Evolutionary conservation across 257 asterid genomes (phyloP).

Genomic region (Nicotiana noctiflora): DNA sequence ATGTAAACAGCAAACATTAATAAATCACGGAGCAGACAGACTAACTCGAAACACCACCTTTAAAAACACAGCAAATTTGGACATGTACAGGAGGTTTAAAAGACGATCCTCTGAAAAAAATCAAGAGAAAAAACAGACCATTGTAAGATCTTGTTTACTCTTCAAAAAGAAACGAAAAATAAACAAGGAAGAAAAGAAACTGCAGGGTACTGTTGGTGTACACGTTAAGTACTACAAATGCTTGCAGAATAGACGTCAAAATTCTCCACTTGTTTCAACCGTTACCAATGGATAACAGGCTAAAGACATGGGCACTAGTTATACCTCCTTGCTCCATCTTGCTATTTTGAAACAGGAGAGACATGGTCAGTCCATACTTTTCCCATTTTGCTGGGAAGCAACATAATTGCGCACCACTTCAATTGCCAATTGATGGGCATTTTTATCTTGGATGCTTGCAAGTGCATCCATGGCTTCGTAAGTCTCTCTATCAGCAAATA

Average conservation of each 20-base stretch:
- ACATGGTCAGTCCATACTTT: constrained; percentile 1
- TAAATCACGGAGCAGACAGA: no score
- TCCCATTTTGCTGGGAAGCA: constrained; percentile 62
- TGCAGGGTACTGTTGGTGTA: not conserved
- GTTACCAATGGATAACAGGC: constrained; percentile 32
- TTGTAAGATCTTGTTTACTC: not conserved
- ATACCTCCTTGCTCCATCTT: not conserved
- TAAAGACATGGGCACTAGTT: constrained; percentile 8
- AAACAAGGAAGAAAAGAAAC: not conserved
- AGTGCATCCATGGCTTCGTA: constrained; percentile 54
- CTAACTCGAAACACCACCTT: no score
- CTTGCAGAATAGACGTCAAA: constrained; percentile 14
- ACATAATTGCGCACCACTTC: constrained; percentile 74
- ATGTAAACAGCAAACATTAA: not conserved
- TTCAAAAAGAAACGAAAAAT: not conserved
- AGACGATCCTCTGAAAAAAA: not conserved
- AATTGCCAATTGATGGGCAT: constrained; percentile 79
- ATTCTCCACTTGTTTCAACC: constrained; percentile 15
- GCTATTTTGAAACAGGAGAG: not conserved
- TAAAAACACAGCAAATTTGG: not conserved
- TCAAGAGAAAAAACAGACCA: not conserved
- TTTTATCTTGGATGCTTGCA: constrained; percentile 52
- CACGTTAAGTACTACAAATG: constrained; percentile 8
- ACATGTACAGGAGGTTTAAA: not conserved
- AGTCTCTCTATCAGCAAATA: constrained; percentile 56